Conservation (phyloP, 805 yeast species). For the Yarrowia bubula region DNA sequence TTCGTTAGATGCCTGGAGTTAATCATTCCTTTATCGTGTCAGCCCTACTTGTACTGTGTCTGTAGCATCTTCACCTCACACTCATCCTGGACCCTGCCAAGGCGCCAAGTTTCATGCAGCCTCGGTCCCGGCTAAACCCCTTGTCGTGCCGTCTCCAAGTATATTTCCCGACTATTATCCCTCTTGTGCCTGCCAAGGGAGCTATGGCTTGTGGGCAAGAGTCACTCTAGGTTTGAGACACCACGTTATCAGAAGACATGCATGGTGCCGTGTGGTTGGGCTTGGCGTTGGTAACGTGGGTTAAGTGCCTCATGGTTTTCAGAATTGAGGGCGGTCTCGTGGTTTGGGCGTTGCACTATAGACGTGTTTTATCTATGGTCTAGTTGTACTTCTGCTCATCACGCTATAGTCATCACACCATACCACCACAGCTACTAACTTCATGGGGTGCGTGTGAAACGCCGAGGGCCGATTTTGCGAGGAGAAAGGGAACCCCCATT, state of each 20-base stretch:
- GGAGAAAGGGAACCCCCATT: too few relatives aligned
- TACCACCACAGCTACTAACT: background rate
- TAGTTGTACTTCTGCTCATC: too few relatives aligned
- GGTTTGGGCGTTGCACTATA: background rate
- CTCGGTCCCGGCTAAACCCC: background rate
- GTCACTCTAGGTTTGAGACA: background rate
- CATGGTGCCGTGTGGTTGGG: conserved; percentile 17
- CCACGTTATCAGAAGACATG: conserved; percentile 21
- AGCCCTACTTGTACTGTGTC: too few relatives aligned
- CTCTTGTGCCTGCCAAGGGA: conserved; percentile 6
- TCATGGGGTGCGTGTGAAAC: conserved; percentile 1
- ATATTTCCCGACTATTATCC: background rate
- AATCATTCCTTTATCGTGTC: too few relatives aligned
- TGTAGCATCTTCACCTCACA: too few relatives aligned
- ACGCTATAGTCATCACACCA: too few relatives aligned
- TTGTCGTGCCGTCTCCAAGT: background rate
- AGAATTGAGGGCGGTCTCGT: background rate
- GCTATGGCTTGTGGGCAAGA: background rate
- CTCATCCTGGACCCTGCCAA: background rate
- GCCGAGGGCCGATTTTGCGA: background rate
- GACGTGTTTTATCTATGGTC: too few relatives aligned
- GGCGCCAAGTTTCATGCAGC: background rate
- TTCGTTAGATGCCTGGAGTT: too few relatives aligned
- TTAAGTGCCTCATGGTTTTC: background rate
- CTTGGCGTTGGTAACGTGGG: conserved; percentile 5